These are phyloP conservation scores for Nectriaceae sp. DNA, from an alignment of 2,329 filamentous ascomycete genomes.

Conservation along the genomic window DNA sequence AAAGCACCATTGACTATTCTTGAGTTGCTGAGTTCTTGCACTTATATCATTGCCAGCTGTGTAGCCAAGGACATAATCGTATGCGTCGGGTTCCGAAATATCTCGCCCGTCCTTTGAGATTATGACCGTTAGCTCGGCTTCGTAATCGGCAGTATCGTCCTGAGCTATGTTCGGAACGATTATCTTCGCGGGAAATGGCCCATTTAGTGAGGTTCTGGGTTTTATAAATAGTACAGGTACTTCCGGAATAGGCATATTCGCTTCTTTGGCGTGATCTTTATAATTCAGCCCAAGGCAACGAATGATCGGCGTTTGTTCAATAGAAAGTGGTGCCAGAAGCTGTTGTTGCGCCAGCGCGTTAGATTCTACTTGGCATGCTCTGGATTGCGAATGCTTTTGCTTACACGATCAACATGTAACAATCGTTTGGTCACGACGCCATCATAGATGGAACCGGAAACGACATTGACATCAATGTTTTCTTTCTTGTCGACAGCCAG, in stretches of 20 bases:
- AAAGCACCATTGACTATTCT: slow-evolving; percentile 5
- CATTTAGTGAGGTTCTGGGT: slow-evolving; percentile 37
- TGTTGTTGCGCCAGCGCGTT: slow-evolving; percentile 2
- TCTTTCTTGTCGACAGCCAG: background rate
- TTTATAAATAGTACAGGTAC: slow-evolving; percentile 42
- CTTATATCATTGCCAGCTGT: slow-evolving; percentile 6
- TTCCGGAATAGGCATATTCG: slow-evolving; percentile 37
- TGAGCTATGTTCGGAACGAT: slow-evolving; percentile 21
- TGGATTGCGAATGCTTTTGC: no score
- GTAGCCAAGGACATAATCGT: slow-evolving; percentile 5
- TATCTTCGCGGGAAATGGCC: slow-evolving; percentile 32
- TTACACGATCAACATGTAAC: background rate
- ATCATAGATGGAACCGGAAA: background rate
- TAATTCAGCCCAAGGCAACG: slow-evolving; percentile 50
- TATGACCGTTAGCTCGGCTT: slow-evolving; percentile 3
- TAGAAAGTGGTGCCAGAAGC: slow-evolving; percentile 37
- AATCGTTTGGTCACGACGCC: background rate
- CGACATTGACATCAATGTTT: background rate
- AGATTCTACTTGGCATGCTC: background rate
- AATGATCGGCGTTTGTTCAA: slow-evolving; percentile 40
- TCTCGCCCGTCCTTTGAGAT: slow-evolving; percentile 6
- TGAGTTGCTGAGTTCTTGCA: slow-evolving; percentile 3
- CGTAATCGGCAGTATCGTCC: slow-evolving; percentile 6
- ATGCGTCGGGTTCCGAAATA: slow-evolving; percentile 3
- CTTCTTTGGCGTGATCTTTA: slow-evolving; percentile 41